Evolutionary conservation across 1,284 basidiomycete genomes (phyloP).

Genomic region (Ustilago nuda): DNA sequence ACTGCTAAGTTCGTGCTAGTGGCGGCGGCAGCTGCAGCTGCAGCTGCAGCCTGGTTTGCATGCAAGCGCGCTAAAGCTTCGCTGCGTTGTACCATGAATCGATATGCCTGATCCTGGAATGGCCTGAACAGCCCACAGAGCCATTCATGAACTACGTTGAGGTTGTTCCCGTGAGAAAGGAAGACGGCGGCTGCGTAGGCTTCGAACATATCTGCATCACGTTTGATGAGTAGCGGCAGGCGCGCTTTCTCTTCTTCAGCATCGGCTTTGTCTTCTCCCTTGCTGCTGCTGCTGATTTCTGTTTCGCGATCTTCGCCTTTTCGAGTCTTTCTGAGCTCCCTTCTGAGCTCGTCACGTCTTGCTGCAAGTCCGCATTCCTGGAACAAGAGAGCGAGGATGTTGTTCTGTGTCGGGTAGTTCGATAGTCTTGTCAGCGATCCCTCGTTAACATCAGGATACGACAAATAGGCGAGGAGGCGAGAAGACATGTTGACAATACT

Average conservation of each 20-base stretch:
- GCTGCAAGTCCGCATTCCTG: constrained; percentile 39
- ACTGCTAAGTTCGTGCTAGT: constrained; percentile 20
- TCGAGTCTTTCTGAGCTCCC: constrained; percentile 20
- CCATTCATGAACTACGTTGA: constrained; percentile 49
- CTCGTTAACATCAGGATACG: constrained; percentile 51
- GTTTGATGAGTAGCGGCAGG: constrained; percentile 39
- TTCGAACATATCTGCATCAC: constrained; percentile 54
- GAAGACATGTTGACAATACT: constrained; percentile 56
- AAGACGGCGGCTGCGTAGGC: constrained; percentile 51
- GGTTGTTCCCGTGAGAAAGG: constrained; percentile 37
- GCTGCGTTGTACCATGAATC: constrained; percentile 49
- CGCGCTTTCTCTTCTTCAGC: constrained; percentile 25
- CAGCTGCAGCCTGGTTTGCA: constrained; percentile 21
- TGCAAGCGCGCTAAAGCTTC: constrained; percentile 33
- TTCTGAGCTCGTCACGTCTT: constrained; percentile 23
- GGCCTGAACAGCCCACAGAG: constrained; percentile 40
- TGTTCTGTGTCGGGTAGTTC: constrained; percentile 55
- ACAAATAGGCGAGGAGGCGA: constrained; percentile 39
- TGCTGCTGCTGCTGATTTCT: background rate
- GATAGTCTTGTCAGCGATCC: constrained; percentile 38
- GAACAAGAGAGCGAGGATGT: constrained; percentile 43
- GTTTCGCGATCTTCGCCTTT: background rate
- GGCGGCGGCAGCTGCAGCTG: constrained; percentile 16
- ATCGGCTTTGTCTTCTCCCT: constrained; percentile 7
- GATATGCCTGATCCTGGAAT: constrained; percentile 52